Base-by-base conservation (phyloP, 208 protist genomes). In the Vickermania ingenoplastis region DNA sequence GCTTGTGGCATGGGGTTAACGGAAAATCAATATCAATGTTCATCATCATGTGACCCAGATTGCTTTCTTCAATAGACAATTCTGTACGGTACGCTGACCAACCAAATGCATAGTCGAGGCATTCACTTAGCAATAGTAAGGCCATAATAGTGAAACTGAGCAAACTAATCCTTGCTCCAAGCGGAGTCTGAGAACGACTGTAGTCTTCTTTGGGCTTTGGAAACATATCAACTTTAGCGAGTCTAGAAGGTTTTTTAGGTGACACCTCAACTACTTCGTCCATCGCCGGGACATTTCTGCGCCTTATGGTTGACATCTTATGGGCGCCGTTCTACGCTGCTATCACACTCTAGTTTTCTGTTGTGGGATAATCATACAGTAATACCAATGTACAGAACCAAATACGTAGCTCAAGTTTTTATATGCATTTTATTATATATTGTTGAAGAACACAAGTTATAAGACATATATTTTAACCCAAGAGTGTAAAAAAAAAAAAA, bases 11-110 rank as follows among this genome's bases (percentile, higher is more conserved):
- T 3, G 23, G 29, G 11, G 81, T 74, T n/a, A 49, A 31, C 5
- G 77, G 74, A 61, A 87, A 87, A 22, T 62, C 78, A 31, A 87
- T 79, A 49, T 87, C 75, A 28, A 87, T 66, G 63, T 84, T 77
- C 36, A 87, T 63, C 2, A 31, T 3, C n/a, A 84, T 58, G 57
- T 73, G 59, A 21, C 56, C 59, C 25, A 57, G 36, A 31, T 65
- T 13, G 23, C 53, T 59, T 13, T 62, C 65, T 52, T 87, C 80
- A 28, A 87, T 71, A 50, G 63, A 63, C 13, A 81, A 51, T 31
- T 76, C 65, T n/a, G 71, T 76, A 45, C 50, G 61, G 49, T 76
- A 75, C 31, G 75, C 71, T 61, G 76, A 57, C 25, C 67, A 2
- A 21, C 75, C 75, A 2, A 65, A 14, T 49, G 60, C 58, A 27